Conservation (phyloP, 2,329 filamentous ascomycete species). For the Huntiella abstrusa region DNA sequence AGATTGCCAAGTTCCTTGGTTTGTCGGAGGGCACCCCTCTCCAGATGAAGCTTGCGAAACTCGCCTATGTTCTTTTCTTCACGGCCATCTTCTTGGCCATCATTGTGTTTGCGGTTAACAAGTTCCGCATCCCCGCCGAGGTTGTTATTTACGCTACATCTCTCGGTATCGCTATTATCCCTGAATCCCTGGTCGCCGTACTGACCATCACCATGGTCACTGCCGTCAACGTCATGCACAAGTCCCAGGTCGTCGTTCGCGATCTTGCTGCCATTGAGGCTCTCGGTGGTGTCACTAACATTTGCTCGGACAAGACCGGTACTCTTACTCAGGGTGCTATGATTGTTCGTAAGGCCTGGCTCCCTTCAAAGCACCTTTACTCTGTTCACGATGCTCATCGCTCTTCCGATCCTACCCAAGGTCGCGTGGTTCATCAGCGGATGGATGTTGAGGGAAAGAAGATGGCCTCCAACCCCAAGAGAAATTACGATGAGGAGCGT, state of each 20-base stretch:
- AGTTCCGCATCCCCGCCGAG: constrained; percentile 30
- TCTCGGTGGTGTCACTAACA: constrained; percentile 51
- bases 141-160: constrained; percentile 40
- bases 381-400: constrained; percentile 42
- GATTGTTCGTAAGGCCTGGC: constrained; percentile 49
- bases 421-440: constrained; percentile 29
- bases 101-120: constrained; percentile 38
- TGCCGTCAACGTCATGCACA: constrained; percentile 44
- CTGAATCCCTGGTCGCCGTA: constrained; percentile 46
- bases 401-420: constrained; percentile 41
- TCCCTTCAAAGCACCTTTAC: constrained; percentile 37
- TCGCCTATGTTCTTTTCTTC: constrained; percentile 59
- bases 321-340: constrained; percentile 51
- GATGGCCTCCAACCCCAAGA: constrained; percentile 11
- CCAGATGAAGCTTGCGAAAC: constrained; percentile 57
- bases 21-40: constrained; percentile 53
- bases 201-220: constrained; percentile 54
- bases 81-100: constrained; percentile 42
- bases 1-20: constrained; percentile 39
- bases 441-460: constrained; percentile 14
- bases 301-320: constrained; percentile 57
- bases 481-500: constrained; percentile 40
- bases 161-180: constrained; percentile 42
- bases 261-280: constrained; percentile 50
- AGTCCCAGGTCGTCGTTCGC: constrained; percentile 44